These are phyloP conservation scores for Fomitopsis betulina DNA, from an alignment of 1,284 basidiomycete species.

Conservation along the genomic window DNA sequence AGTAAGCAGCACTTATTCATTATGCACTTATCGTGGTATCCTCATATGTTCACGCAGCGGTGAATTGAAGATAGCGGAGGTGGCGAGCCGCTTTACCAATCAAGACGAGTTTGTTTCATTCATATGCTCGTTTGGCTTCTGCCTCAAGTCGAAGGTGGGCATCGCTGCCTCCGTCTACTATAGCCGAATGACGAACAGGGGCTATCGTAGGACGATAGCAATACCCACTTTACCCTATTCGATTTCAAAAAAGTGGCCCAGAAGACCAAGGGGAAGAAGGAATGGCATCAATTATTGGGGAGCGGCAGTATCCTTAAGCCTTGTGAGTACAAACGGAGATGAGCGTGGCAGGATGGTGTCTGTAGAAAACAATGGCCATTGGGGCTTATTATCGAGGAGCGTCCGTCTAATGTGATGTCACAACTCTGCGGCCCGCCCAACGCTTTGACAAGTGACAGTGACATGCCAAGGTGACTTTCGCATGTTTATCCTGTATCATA, in stretches of 20 bases:
- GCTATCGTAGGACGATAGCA: constrained; percentile 63
- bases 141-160: constrained; percentile 65
- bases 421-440: background rate
- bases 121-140: constrained; percentile 78
- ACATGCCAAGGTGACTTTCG: background rate
- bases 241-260: constrained; percentile 71
- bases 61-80: constrained; percentile 90
- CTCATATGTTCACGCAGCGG: constrained; percentile 48
- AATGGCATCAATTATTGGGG: constrained; percentile 59
- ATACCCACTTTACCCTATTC: constrained; percentile 88
- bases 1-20: constrained; percentile 48
- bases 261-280: constrained; percentile 45
- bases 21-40: background rate
- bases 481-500: background rate
- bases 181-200: background rate
- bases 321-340: constrained; percentile 97
- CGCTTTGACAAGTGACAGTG: background rate
- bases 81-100: constrained; percentile 82
- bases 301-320: constrained; percentile 76
- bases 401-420: background rate
- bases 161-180: constrained; percentile 1
- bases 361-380: background rate
- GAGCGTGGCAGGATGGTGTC: constrained; percentile 16
- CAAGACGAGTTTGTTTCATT: constrained; percentile 74
- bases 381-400: background rate